phyloP scores from a whole-genome alignment of 2,329 filamentous ascomycete species.

The Cladobotryum mycophilum region DNA sequence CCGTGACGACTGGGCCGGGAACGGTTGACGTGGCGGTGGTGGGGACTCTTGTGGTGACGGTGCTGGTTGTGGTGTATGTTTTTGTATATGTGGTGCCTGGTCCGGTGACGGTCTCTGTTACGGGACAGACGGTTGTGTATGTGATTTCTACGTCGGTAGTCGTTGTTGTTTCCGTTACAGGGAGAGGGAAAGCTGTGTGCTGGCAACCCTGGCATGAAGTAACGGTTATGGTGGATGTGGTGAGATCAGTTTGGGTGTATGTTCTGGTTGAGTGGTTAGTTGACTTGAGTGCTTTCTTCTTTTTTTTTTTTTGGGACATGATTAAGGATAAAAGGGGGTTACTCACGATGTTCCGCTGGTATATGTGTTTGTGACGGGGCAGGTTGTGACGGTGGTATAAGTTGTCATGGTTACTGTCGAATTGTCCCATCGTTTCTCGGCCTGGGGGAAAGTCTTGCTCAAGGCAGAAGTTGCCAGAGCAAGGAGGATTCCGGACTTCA shows the following conservation, averaged over 20 bases:
- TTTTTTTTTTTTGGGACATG: too few species aligned
- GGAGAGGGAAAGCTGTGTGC: constrained; percentile 30
- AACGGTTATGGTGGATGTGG: constrained; percentile 38
- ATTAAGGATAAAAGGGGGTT: neutral
- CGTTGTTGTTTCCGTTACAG: constrained; percentile 26
- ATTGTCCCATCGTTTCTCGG: constrained; percentile 3
- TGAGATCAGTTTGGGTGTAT: constrained; percentile 35
- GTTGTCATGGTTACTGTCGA: constrained; percentile 14
- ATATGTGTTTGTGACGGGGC: constrained; percentile 39
- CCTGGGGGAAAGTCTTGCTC: neutral
- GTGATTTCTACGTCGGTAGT: constrained; percentile 29
- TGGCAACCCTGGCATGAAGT: constrained; percentile 34
- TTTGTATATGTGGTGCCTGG: constrained; percentile 26
- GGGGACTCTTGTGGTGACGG: constrained; percentile 23
- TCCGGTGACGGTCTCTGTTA: constrained; percentile 30
- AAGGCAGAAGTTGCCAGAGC: constrained; percentile 11
- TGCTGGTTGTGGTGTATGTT: constrained; percentile 21
- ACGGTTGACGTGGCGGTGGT: constrained; percentile 25
- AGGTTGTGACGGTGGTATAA: constrained; percentile 39
- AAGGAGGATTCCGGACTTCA: constrained; percentile 4
- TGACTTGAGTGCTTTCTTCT: too few species aligned
- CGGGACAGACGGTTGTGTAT: constrained; percentile 33
- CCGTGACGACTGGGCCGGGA: constrained; percentile 21
- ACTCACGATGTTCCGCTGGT: constrained; percentile 36
- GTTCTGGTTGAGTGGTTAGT: constrained; percentile 23